These are phyloP conservation scores for Vitis vinifera DNA, from an alignment of 164 flowering plant species.

Conservation along the genomic window ASM3070453v1 NC_081808.1:21667501-21668000, in stretches of 20 bases:
- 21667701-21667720: slow-evolving; percentile 55
- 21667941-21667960: no score
- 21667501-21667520: background rate
- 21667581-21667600: slow-evolving; percentile 57
- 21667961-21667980: no score
- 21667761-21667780: no score
- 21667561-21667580: slow-evolving; percentile 82
- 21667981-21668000: no score
- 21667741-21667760: background rate
- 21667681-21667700: slow-evolving; percentile 94
- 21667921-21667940: no score
- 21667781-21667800: no score
- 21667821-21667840: no score
- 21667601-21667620: slow-evolving; percentile 68
- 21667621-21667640: slow-evolving; percentile 25
- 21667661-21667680: slow-evolving; percentile 65
- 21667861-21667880: no score
- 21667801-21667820: no score
- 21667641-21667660: slow-evolving; percentile 62
- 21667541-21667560: slow-evolving; percentile 73
- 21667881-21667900: no score
- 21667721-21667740: background rate
- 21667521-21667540: slow-evolving; percentile 1
- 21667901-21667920: no score
- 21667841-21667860: no score